These are phyloP conservation scores for Diaporthe sp. DNA, from an alignment of 2,329 filamentous ascomycete species.

Conservation along the genomic window DNA sequence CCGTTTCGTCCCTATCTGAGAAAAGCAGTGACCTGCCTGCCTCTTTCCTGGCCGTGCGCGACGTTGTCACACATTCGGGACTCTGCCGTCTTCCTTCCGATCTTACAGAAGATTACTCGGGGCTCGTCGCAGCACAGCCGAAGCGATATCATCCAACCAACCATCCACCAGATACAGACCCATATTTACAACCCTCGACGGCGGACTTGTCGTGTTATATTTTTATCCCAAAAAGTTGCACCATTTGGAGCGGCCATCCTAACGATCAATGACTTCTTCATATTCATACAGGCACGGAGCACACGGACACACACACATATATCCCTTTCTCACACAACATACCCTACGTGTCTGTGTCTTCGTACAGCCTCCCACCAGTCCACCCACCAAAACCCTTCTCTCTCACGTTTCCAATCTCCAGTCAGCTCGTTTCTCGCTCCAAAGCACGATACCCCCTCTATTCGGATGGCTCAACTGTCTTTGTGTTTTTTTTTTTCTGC, in stretches of 20 bases:
- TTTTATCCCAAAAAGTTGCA: slow-evolving; percentile 9
- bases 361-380: not conserved
- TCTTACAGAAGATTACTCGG: not conserved
- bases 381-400: slow-evolving; percentile 1
- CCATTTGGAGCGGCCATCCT: slow-evolving; percentile 31
- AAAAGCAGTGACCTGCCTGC: not conserved
- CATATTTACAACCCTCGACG: not conserved
- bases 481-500: slow-evolving; percentile 26
- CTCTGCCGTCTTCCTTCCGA: not conserved
- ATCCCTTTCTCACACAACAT: not conserved
- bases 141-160: not conserved
- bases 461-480: slow-evolving; percentile 40
- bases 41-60: not conserved
- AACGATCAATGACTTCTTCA: slow-evolving; percentile 37
- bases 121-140: not conserved
- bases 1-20: not conserved
- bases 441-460: slow-evolving; percentile 44
- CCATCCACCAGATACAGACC: not conserved
- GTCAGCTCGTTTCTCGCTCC: slow-evolving; percentile 38
- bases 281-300: not conserved
- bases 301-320: not conserved
- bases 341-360: not conserved
- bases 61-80: not conserved
- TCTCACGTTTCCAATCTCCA: slow-evolving; percentile 12
- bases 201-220: slow-evolving; percentile 18